Base-by-base conservation (phyloP, 2,329 filamentous ascomycete genomes). In the Colletotrichum plurivorum region DNA sequence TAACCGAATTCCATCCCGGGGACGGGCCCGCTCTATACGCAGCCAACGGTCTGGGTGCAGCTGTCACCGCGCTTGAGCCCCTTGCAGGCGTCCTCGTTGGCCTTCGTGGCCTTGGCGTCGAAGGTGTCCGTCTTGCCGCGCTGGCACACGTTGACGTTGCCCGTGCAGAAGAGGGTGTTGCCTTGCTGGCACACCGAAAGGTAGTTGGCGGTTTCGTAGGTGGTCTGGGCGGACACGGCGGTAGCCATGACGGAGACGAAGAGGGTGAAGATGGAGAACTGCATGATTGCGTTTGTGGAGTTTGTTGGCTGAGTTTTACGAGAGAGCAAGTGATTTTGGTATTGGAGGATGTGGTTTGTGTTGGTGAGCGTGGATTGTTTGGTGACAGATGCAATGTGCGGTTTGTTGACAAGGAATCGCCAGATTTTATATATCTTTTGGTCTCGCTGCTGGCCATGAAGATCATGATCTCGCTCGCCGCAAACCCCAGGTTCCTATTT, bases 1-100 rank as follows among this genome's bases (percentile, higher is more conserved):
- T 31, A 31, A 31, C 7, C 8, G 2, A 31, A 31, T 2, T 43
- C 41, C 41, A 16, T 12, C 41, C 12, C 16, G 41, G 12, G 5
- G 12, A 16, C 41, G 3, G 9, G 16, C 6, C 13, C 41, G 13
- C 13, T 43, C 41, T 15, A 43, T 31, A 59, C 63, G 27, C 63
- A 66, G 9, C n/a, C 63, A 15, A 66, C 18, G 12, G 63, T 67
- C 52, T 67, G 63, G 2, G n/a, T 36, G 57, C 63, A 62, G 57
- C 16, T 52, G 31, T 62, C 41, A 16, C 15, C n/a, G 20, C 4
- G 20, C 43, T 49, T 39, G 4, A 41, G 41, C 18, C 57, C 57
- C 22, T 62, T 62, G 57, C 58, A 67, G 20, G 51, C 51, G 2
- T 51, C 57, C 43, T 56, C 57, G 31, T 62, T 67, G 51, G 43